Percentiles rank a stretch among this genome's conserved stretches.
These are phyloP conservation scores for Chlorella ohadii DNA, from an alignment of 139 green algal species.

Conservation along the genomic window DNA sequence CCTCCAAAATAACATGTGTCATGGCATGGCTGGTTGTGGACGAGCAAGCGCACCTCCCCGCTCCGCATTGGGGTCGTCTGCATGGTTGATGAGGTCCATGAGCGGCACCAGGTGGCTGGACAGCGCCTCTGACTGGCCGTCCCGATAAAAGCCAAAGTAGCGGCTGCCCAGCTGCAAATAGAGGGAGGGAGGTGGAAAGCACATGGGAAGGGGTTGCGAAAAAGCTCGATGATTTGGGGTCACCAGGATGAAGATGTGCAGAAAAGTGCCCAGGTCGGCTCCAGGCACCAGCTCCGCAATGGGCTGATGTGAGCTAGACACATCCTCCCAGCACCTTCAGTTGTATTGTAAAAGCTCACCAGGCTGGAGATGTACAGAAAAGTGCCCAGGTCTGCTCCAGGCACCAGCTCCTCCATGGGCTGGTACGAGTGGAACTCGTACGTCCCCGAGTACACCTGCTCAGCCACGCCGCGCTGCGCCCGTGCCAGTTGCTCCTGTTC, in stretches of 20 bases:
- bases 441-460: background rate
- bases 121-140: background rate
- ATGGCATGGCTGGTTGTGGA: too few species aligned
- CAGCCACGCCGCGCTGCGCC: background rate
- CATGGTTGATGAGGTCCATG: constrained; percentile 8
- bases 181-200: too few species aligned
- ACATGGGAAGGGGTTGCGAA: too few species aligned
- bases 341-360: too few species aligned
- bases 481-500: background rate
- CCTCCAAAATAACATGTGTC: too few species aligned
- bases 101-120: constrained; percentile 4
- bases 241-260: too few species aligned
- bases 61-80: background rate
- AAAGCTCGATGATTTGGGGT: too few species aligned
- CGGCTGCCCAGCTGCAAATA: background rate
- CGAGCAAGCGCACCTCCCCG: background rate
- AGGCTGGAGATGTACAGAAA: background rate
- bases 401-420: background rate
- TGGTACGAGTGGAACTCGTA: background rate
- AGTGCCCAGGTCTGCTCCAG: background rate
- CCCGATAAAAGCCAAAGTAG: constrained; percentile 16
- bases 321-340: too few species aligned
- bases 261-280: too few species aligned
- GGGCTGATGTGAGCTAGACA: too few species aligned
- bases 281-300: too few species aligned